Evolutionary conservation across 768 basidiomycete species (phyloP).

Genomic region (Trametes cingulata): DNA sequence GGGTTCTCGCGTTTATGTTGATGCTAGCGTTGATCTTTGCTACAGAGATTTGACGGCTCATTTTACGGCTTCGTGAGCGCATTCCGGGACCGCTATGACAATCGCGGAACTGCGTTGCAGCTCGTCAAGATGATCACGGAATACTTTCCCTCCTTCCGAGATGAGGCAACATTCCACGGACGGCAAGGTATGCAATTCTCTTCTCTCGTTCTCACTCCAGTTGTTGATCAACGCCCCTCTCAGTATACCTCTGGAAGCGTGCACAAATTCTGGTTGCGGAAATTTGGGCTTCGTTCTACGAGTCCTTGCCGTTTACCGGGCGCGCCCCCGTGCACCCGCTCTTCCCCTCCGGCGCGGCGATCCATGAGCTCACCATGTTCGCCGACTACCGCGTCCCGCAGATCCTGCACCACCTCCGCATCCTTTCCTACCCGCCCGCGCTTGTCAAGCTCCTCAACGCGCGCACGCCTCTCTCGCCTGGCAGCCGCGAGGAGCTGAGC

Average conservation of each 20-base stretch:
- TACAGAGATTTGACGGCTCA: conserved; percentile 67
- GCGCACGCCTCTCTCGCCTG: conserved; percentile 48
- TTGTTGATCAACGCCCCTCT: background rate
- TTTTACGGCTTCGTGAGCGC: conserved; percentile 64
- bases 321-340: conserved; percentile 55
- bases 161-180: conserved; percentile 60
- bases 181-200: conserved; percentile 50
- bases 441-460: conserved; percentile 53
- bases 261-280: conserved; percentile 92
- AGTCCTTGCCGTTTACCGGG: conserved; percentile 28
- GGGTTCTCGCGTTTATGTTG: too few relatives aligned
- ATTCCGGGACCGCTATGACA: conserved; percentile 54
- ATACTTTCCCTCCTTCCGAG: conserved; percentile 74
- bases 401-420: conserved; percentile 80
- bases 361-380: conserved; percentile 86
- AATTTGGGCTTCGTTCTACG: conserved; percentile 90
- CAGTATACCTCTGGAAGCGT: conserved; percentile 87
- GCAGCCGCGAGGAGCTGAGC: conserved; percentile 72
- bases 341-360: conserved; percentile 67
- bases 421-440: conserved; percentile 68
- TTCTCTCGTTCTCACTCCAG: background rate
- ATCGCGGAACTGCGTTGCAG: conserved; percentile 66
- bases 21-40: background rate
- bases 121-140: conserved; percentile 71
- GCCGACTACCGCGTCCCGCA: conserved; percentile 93